phyloP scores from a whole-genome alignment of 2,329 filamentous ascomycete species.

The Verticillium albo-atrum region DNA sequence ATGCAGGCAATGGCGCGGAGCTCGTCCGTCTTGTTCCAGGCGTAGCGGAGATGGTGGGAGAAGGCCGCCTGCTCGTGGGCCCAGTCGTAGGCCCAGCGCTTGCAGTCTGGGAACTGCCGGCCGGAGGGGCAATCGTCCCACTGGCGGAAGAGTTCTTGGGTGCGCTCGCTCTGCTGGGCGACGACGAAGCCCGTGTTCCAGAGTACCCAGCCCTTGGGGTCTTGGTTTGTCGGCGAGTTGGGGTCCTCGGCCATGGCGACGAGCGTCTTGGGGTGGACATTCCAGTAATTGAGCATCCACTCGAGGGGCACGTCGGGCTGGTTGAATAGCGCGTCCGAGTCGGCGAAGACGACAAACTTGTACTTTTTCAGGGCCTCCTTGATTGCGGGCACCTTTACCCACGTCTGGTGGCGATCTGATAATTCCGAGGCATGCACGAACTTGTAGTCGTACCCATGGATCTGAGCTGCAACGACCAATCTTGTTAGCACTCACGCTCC shows the following conservation, averaged over 20 bases:
- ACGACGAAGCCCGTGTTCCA: constrained; percentile 40
- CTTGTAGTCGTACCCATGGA: constrained; percentile 46
- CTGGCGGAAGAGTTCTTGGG: constrained; percentile 8
- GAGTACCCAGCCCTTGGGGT: constrained; percentile 25
- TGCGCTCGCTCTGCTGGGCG: constrained; percentile 22
- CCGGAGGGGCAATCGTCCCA: constrained; percentile 13
- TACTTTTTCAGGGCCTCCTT: constrained; percentile 31
- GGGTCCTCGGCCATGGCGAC: constrained; percentile 42
- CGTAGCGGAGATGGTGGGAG: constrained; percentile 18
- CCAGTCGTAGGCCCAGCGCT: constrained; percentile 18
- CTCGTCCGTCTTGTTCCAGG: constrained; percentile 16
- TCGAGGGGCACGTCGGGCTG: constrained; percentile 39
- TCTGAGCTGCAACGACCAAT: constrained; percentile 22
- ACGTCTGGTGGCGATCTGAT: constrained; percentile 36
- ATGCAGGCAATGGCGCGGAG: constrained; percentile 15
- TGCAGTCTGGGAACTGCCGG: constrained; percentile 11
- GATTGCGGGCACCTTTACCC: constrained; percentile 37
- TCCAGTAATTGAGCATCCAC: constrained; percentile 44
- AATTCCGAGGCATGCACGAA: constrained; percentile 37
- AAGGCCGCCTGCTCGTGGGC: constrained; percentile 23
- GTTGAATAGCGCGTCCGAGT: constrained; percentile 36
- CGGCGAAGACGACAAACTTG: constrained; percentile 37
- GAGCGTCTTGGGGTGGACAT: constrained; percentile 31
- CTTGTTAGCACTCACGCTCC: no score
- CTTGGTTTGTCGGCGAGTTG: constrained; percentile 28